Conservation (phyloP, 2,329 filamentous ascomycete species). For the Cordyceps militaris region DNA sequence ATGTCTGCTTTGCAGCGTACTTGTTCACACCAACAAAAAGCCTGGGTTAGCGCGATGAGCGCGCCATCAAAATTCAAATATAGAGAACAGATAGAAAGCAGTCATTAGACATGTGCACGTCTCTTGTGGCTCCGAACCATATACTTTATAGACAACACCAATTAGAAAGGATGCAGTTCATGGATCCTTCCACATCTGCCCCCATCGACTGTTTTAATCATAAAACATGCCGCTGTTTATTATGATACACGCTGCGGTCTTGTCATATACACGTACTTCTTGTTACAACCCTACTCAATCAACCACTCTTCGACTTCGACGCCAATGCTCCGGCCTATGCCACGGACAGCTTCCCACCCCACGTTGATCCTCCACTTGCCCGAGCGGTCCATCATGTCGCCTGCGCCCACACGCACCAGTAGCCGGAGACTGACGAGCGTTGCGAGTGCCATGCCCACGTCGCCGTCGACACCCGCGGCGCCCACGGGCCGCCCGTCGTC, state of each 20-base stretch:
- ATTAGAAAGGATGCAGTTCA: neutral
- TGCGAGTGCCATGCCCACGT: constrained; percentile 59
- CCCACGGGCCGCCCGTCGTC: constrained; percentile 23
- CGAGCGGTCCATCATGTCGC: constrained; percentile 60
- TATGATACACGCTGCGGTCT: neutral
- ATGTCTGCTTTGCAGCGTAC: neutral
- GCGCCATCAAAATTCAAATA: neutral
- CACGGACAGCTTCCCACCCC: constrained; percentile 68
- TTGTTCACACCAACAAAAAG: neutral
- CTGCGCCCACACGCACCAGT: constrained; percentile 57
- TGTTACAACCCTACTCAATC: constrained; percentile 44
- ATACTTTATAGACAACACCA: neutral
- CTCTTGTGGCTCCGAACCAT: neutral
- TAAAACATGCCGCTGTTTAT: neutral
- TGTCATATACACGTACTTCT: neutral
- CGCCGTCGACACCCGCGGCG: constrained; percentile 39
- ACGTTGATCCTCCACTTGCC: constrained; percentile 73
- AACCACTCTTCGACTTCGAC: constrained; percentile 76
- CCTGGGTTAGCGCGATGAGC: neutral
- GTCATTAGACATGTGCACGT: constrained; percentile 1
- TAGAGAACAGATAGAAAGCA: constrained; percentile 8
- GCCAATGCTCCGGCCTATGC: constrained; percentile 64
- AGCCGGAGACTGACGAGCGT: constrained; percentile 66
- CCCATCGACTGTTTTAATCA: neutral
- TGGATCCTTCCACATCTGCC: neutral